Evolutionary conservation across 495 filamentous ascomycete species (phyloP), one percentile per base, ranked within the genome.

Genomic region (Talaromyces wortmannii): DNA sequence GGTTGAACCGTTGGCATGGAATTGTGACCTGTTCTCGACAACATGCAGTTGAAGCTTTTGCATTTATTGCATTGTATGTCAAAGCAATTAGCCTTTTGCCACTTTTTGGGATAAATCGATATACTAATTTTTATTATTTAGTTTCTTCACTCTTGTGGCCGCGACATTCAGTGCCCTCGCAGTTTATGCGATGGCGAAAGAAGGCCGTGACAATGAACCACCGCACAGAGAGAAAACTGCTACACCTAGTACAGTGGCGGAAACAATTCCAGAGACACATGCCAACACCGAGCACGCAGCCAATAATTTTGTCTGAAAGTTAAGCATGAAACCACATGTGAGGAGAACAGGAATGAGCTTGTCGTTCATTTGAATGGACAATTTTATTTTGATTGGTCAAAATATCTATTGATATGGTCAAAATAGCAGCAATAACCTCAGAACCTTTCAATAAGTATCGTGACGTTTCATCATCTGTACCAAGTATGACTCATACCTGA

Each of bases 51-150:
- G 62, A 64, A 44, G 55, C 62, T 36, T 64, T 64, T 31, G 55
- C 45, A 16, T 64, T 64, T 40, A 64, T 62, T 49, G 62, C 59
- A n/a, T 64, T 64, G 62, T 62, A 30, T 53, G 59, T 62, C 33
- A 36, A 36, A 36, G 33, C 6, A 12, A 12, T 36, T 36, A 36
- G 33, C 33, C 33, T 36, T 6, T 36, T 36, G 33, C 33, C 33
- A 36, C 6, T 36, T 36, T 36, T 36, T 36, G 33, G 33, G 33
- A 12, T 36, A 36, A 36, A 36, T 36, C 6, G 33, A 12, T 36
- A 36, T 36, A 36, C 33, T 36, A 36, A 36, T 36, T 36, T 36
- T 36, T 12, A 36, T 36, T 36, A 36, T 36, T 36, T 12, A 36
- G 33, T 36, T 36, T 36, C 33, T 36, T 36, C 33, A 36, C 33